phyloP scores from a whole-genome alignment of 352 stramenopile genomes.

The Plasmopara viticola region DNA sequence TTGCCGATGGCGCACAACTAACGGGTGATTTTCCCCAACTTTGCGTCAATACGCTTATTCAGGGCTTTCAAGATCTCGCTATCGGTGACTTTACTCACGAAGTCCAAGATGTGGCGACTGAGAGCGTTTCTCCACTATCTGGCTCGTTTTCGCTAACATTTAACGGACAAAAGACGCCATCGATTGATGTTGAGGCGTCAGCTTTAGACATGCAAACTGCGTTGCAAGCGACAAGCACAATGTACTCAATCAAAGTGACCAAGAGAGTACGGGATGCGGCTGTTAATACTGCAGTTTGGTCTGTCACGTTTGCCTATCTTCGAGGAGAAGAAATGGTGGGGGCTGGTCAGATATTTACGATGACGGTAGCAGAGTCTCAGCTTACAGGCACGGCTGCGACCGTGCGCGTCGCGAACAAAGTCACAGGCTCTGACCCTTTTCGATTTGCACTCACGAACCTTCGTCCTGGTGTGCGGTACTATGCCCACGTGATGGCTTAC shows the following conservation, averaged over 20 bases:
- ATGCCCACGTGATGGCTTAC: conserved; percentile 78
- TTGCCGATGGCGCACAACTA: conserved; percentile 76
- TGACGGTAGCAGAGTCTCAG: conserved; percentile 40
- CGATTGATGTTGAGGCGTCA: conserved; percentile 70
- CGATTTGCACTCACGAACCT: conserved; percentile 52
- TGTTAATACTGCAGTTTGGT: conserved; percentile 81
- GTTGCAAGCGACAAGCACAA: conserved; percentile 62
- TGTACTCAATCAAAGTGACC: conserved; percentile 82
- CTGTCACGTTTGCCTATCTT: conserved; percentile 92
- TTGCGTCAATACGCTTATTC: conserved; percentile 55
- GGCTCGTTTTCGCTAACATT: conserved; percentile 89
- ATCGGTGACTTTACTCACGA: conserved; percentile 92
- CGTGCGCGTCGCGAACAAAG: conserved; percentile 70
- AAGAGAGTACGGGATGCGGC: conserved; percentile 31
- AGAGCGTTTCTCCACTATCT: conserved; percentile 27
- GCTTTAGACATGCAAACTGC: conserved; percentile 81
- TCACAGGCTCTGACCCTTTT: conserved; percentile 90
- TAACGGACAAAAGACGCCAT: conserved; percentile 72
- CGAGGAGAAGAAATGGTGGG: conserved; percentile 88
- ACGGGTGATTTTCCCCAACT: conserved; percentile 85
- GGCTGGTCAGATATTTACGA: conserved; percentile 85
- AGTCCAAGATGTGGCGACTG: conserved; percentile 24
- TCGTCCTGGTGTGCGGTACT: conserved; percentile 50
- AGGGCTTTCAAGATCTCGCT: conserved; percentile 43
- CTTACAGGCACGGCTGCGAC: conserved; percentile 58